Evolutionary conservation across 176 grass and related monocot species (phyloP), one percentile per base, ranked within the genome.

Genomic region (Oropetium thomaeum): DNA sequence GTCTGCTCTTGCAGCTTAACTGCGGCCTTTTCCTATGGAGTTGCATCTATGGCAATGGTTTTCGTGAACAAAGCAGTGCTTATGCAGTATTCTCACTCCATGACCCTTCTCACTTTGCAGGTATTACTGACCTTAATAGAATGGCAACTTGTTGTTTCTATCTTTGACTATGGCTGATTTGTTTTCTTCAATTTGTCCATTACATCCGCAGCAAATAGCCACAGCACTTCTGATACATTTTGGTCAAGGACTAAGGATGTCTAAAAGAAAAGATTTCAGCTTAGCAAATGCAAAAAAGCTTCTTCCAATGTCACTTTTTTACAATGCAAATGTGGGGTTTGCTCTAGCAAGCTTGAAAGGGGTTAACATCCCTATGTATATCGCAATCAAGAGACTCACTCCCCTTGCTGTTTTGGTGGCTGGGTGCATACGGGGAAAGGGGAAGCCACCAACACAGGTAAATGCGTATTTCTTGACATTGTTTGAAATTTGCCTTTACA

Each of bases 331-430:
- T 84, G 95, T 97, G 32, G 95, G 86, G n/a, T 97, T 97, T 71
- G 95, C 95, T 75, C 57, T 97, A 16, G 95, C 95, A 35, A 97
- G 95, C 84, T 75, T 97, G 79, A 93, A 97, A 79, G 95, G 95
- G 35, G 84, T 97, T 60, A 97, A 97, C 76, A 97, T 97, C 58
- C 95, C 95, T 76, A 97, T 97, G 95, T 97, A 97, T 67, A 97
- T 97, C 81, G 95, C 95, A n/a, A 79, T 97, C 43, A 98, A 98
- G 81, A 92, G 95, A 71, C 87, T 94, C 62, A 98, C 95, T 8
- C 95, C 95, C 33, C 95, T 98, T 84, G 91, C 95, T 35, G 95
- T 98, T 10, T 63, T 98, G 83, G 83, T 93, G 28, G 35, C 58
- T 72, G 88, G 95, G 34, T 81, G 69, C 64, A 43, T 92, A 20